Conservation (phyloP, 2,329 filamentous ascomycete species). For the Exutisphaerella laricina region DNA sequence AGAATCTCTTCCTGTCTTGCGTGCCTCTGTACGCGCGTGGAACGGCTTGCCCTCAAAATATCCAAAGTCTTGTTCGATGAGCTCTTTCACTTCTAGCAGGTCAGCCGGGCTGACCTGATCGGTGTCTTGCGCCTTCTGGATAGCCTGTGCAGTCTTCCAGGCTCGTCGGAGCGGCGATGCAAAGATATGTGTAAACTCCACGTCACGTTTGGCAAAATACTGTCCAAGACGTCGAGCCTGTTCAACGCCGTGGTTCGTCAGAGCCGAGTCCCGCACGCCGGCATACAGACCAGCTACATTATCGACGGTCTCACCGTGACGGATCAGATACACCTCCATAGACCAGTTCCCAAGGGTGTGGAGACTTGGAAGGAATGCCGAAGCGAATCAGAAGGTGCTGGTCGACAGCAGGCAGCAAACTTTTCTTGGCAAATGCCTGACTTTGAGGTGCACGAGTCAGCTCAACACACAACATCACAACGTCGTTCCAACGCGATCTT, state of each 20-base stretch:
- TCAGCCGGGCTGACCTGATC: constrained; percentile 20
- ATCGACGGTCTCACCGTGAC: constrained; percentile 86
- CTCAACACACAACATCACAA: too few relatives aligned
- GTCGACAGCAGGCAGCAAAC: too few relatives aligned
- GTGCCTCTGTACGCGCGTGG: constrained; percentile 36
- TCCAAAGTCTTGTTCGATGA: constrained; percentile 72
- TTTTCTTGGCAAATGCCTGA: too few relatives aligned
- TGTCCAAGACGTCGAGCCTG: constrained; percentile 68
- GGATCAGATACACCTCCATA: constrained; percentile 68
- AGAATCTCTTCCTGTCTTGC: constrained; percentile 36
- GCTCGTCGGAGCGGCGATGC: constrained; percentile 74
- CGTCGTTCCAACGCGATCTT: too few relatives aligned
- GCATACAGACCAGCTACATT: constrained; percentile 78
- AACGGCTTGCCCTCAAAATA: constrained; percentile 62
- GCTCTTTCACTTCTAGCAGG: constrained; percentile 42
- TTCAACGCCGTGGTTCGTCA: constrained; percentile 76
- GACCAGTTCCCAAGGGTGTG: neutral
- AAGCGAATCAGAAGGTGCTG: too few relatives aligned
- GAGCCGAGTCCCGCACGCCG: constrained; percentile 69
- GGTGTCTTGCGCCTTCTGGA: constrained; percentile 53
- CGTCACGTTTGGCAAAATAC: constrained; percentile 58
- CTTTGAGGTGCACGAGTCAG: too few relatives aligned
- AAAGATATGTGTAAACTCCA: constrained; percentile 66
- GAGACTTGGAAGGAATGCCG: neutral
- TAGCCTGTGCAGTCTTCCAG: constrained; percentile 61